phyloP scores from a whole-genome alignment of 2,329 filamentous ascomycete genomes.

The Diaporthe sp. region DNA sequence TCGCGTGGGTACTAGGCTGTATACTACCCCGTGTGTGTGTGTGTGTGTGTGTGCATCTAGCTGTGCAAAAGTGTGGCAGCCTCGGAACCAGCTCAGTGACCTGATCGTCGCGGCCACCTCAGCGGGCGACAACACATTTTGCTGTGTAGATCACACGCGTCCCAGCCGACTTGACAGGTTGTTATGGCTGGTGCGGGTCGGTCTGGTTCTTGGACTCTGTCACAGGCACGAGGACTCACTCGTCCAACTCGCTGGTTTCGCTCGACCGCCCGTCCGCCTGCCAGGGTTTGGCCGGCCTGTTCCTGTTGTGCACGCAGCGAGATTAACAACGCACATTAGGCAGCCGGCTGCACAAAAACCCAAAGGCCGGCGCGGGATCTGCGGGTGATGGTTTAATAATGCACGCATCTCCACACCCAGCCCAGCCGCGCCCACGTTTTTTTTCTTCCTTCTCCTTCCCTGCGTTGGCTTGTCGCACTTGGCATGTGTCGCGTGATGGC shows the following conservation, averaged over 20 bases:
- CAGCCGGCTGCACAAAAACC: not conserved
- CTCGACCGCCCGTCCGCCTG: not conserved
- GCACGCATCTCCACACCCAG: conserved; percentile 18
- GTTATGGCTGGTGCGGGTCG: conserved; percentile 6
- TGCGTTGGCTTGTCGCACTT: conserved; percentile 26
- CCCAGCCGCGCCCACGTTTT: conserved; percentile 21
- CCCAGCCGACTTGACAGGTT: conserved; percentile 6
- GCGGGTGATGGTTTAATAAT: conserved; percentile 25
- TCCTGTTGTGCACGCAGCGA: conserved; percentile 1
- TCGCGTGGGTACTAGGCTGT: not conserved
- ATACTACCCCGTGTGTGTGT: not conserved
- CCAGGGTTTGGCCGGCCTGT: conserved; percentile 3
- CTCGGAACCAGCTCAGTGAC: conserved; percentile 22
- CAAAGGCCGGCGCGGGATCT: conserved; percentile 19
- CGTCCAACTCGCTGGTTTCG: not conserved
- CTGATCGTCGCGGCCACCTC: conserved; percentile 33
- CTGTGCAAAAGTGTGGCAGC: not conserved
- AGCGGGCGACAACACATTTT: conserved; percentile 28
- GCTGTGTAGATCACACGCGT: conserved; percentile 20
- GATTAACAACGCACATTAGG: conserved; percentile 16
- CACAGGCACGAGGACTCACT: not conserved
- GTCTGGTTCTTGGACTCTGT: not conserved
- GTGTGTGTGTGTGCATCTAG: not conserved
- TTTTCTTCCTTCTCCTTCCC: not conserved
- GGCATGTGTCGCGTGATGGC: conserved; percentile 30